Evolutionary conservation across 2,329 filamentous ascomycete species (phyloP), one percentile per base, ranked within the genome.

Genomic region (Orbilia oligospora): DNA sequence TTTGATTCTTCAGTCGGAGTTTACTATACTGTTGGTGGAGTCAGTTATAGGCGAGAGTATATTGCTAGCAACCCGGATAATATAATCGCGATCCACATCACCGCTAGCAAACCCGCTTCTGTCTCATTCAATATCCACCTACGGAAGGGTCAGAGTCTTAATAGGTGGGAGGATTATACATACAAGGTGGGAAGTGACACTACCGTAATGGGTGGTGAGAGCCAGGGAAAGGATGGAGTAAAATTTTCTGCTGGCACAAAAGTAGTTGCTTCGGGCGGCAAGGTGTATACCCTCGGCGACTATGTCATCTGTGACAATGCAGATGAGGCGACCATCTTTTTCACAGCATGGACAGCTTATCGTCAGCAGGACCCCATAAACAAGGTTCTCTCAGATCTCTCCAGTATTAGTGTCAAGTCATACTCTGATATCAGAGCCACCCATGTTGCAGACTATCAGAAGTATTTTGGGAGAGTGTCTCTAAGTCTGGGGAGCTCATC

Each of bases 31-130:
- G 81, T 84, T 22, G 75, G 83, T 16, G 83, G 83, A 8, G 81
- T 84, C 0, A 71, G 55, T 0, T 83, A 84, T 51, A 80, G 82
- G 46, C 83, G 86, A 16, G 84, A 87, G 71, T 82, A 83, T 4
- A 81, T 88, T 24, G 85, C 85, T 14, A 87, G 85, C 78, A 84
- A 84, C 70, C 84, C 86, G 0, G 84, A 86, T 20, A 82, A 84
- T 30, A 83, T 85, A 1, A 79, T 87, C 10, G 84, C 84, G 0
- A 80, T 86, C 14, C 82, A 82, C 20, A 73, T 73, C 27, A 66
- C 70, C 8, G 80, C 80, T 1, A 80, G 68, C 49, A 66, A 80
- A 44, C 65, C 80, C 10, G 63, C 78, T 2, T 75, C 67, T 10
- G 63, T 80, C 8, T 38, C 69, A 61, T 75, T 61, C 51, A 80